A percentile compares a stretch with the other conserved stretches of the same genome.
These are phyloP conservation scores for Ambrosiella cleistominuta DNA, from an alignment of 2,329 filamentous ascomycete species.

Conservation along the genomic window DNA sequence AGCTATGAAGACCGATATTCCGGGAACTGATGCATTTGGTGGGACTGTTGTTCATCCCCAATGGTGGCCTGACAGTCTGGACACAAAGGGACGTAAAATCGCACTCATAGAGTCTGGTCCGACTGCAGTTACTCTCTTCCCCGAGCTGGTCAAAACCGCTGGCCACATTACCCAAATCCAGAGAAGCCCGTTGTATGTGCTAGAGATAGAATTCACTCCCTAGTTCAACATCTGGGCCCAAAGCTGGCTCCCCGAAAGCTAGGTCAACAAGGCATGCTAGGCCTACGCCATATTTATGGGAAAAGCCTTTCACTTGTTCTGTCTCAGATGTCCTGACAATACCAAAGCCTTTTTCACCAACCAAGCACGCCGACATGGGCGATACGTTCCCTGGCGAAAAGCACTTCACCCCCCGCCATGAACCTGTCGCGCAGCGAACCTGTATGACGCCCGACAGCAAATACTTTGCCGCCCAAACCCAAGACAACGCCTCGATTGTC, in stretches of 20 bases:
- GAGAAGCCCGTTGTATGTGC: constrained; percentile 55
- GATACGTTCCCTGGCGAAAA: constrained; percentile 38
- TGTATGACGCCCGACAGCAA: constrained; percentile 46
- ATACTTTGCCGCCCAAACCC: constrained; percentile 33
- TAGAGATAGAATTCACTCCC: constrained; percentile 31
- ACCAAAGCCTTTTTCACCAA: constrained; percentile 22
- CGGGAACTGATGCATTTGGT: constrained; percentile 48
- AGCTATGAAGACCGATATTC: constrained; percentile 42
- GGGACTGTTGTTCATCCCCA: constrained; percentile 51
- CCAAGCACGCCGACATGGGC: constrained; percentile 28
- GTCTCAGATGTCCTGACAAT: constrained; percentile 17
- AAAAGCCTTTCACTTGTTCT: constrained; percentile 32
- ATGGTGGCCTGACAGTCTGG: constrained; percentile 55
- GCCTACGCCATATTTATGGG: constrained; percentile 31
- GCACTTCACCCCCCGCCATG: constrained; percentile 46
- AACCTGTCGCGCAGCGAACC: constrained; percentile 57
- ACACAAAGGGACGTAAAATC: constrained; percentile 49
- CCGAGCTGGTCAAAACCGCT: constrained; percentile 47
- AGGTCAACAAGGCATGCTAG: constrained; percentile 30
- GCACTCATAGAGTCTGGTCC: constrained; percentile 63
- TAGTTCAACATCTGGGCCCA: constrained; percentile 22
- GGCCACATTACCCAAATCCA: constrained; percentile 61
- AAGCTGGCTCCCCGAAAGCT: constrained; percentile 27
- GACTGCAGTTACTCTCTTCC: constrained; percentile 62
- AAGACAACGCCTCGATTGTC: constrained; percentile 28